Percentiles rank a stretch among this genome's conserved stretches.
These are phyloP conservation scores for Claviceps sp. DNA, from an alignment of 2,329 filamentous ascomycete genomes.

Conservation along the genomic window DNA sequence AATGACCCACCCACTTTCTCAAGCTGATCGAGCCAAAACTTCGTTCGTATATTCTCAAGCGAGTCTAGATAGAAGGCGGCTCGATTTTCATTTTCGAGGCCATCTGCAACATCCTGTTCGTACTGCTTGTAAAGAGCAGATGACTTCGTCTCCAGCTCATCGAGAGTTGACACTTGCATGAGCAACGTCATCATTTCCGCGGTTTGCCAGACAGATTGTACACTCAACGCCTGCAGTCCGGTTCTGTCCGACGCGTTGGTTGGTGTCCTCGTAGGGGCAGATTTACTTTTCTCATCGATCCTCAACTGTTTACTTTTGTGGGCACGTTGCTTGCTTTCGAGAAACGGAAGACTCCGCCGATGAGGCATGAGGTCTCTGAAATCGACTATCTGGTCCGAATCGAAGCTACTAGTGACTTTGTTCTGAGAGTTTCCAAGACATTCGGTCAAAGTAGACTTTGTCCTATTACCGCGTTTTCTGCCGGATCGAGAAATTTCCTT, in stretches of 20 bases:
- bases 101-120: constrained; percentile 14
- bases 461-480: neutral
- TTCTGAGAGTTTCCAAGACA: neutral
- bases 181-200: constrained; percentile 13
- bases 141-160: constrained; percentile 14
- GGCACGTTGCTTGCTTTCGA: neutral
- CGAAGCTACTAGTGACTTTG: neutral
- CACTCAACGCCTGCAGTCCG: neutral
- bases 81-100: constrained; percentile 10
- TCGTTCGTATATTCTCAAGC: constrained; percentile 13
- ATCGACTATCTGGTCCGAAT: neutral
- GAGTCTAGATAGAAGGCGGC: constrained; percentile 20
- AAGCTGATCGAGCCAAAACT: constrained; percentile 19
- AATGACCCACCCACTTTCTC: neutral
- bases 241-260: neutral
- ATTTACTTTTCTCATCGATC: neutral
- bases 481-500: neutral
- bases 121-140: constrained; percentile 20
- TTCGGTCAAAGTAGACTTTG: neutral
- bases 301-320: neutral
- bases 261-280: neutral
- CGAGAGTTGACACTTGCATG: constrained; percentile 12
- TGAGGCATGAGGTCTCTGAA: constrained; percentile 19
- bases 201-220: neutral
- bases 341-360: constrained; percentile 19